Evolutionary conservation across 805 yeast species (phyloP).

Genomic region (Suhomyces emberorum): DNA sequence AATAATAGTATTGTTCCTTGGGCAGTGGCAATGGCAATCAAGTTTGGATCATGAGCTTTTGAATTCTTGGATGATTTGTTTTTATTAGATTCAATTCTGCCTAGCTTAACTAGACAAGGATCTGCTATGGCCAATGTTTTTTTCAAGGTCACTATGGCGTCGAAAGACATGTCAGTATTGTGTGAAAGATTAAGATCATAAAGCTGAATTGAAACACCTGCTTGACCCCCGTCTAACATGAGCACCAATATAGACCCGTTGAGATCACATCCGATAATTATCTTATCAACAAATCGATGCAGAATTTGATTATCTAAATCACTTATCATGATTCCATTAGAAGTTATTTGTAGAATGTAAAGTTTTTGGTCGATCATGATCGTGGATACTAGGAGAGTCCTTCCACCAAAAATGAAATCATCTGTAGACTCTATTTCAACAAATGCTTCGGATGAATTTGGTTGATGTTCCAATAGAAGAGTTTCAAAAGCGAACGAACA

Average conservation of each 20-base stretch:
- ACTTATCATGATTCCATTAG: slow-evolving; percentile 17
- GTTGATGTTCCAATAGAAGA: slow-evolving; percentile 29
- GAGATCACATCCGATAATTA: slow-evolving; percentile 13
- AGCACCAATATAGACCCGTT: slow-evolving; percentile 10
- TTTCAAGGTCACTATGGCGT: neutral
- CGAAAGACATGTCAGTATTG: slow-evolving; percentile 1
- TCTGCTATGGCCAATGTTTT: neutral
- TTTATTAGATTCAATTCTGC: neutral
- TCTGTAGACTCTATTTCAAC: slow-evolving; percentile 22
- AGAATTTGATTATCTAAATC: slow-evolving; percentile 15
- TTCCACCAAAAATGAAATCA: slow-evolving; percentile 10
- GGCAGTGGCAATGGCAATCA: neutral
- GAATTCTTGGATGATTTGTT: neutral
- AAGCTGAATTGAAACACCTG: slow-evolving; percentile 3
- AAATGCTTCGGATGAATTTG: slow-evolving; percentile 19
- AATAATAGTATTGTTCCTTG: neutral
- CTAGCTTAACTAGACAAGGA: slow-evolving; percentile 4
- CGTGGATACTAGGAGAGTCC: slow-evolving; percentile 15
- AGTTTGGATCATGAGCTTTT: neutral
- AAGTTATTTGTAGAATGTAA: slow-evolving; percentile 25
- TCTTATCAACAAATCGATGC: slow-evolving; percentile 6
- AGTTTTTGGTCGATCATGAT: slow-evolving; percentile 11
- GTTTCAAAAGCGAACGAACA: slow-evolving; percentile 41
- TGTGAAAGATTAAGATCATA: slow-evolving; percentile 5
- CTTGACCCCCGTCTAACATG: slow-evolving; percentile 12